Base-by-base conservation (phyloP, 495 filamentous ascomycete species). In the Penicillium roqueforti region DNA sequence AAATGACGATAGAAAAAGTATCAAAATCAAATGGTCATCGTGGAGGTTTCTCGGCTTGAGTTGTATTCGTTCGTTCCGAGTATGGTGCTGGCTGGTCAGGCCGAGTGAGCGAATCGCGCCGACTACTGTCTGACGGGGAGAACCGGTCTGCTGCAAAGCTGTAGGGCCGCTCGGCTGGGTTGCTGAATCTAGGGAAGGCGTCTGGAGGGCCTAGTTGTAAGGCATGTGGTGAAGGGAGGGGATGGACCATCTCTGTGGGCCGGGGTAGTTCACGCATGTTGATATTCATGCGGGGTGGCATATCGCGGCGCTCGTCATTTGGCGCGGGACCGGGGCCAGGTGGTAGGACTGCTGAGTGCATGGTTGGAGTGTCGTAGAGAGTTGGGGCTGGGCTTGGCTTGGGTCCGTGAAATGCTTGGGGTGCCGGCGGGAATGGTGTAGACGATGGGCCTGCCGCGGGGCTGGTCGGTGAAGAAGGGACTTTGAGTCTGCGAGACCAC, bases 231-330 rank as follows among this genome's bases (percentile, higher is more conserved):
- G 68, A 67, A 32, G 72, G 70, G 14, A 73, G 42, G 9, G 68
- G 66, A 8, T 71, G 66, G 20, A 60, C 54, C 54, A 70, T 60
- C 22, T 70, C 71, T 26, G 59, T 42, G 20, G 63, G 69, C 4
- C 65, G 65, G 6, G 72, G 72, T 20, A 73, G 47, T 42, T 75
- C 72, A 41, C 72, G 66, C 57, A 64, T 42, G 43, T 62, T 59
- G 9, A 54, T 40, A 7, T 61, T 50, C 42, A 69, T 63, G 10
- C 63, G 68, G 1, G 39, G 46, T n/a, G 58, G 54, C n/a, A 63
- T 43, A 25, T 66, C 61, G 31, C 55, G 44, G 23, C 62, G 62
- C 16, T 66, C 62, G 0, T 62, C 60, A 0, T 53, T 41, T n/a
- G 29, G 34, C 14, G 50, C 41, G 4, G 52, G 20, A 23, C 42